Evolutionary conservation across 441 rosid species (phyloP).

Genomic region (Adansonia rubrostipa): DNA sequence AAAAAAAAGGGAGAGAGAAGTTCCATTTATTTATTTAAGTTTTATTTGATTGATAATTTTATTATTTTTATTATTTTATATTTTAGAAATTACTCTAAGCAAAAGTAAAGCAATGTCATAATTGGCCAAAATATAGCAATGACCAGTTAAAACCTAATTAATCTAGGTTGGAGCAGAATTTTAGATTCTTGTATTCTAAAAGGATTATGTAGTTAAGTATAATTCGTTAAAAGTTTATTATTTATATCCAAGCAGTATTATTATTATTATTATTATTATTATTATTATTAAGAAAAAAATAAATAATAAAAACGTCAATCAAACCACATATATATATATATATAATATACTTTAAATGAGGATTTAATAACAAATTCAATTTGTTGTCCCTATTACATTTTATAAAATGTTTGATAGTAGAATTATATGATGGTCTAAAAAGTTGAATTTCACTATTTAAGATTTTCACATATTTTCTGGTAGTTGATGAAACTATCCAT

Average conservation of each 20-base stretch:
- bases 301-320: not conserved
- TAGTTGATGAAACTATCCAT: not conserved
- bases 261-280: too few relatives aligned
- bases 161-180: too few relatives aligned
- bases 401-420: not conserved
- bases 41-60: not conserved
- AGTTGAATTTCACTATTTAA: not conserved
- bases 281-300: not conserved
- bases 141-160: too few relatives aligned
- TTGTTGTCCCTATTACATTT: not conserved
- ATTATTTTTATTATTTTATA: too few relatives aligned
- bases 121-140: too few relatives aligned
- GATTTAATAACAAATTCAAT: not conserved
- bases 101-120: too few relatives aligned
- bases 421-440: too few relatives aligned
- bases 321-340: not conserved
- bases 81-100: too few relatives aligned
- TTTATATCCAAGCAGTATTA: not conserved
- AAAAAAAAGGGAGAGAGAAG: too few relatives aligned
- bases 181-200: too few relatives aligned
- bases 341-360: not conserved
- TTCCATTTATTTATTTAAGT: too few relatives aligned
- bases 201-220: not conserved
- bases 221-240: not conserved
- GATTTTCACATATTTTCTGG: not conserved